A percentile compares a stretch with the other conserved stretches of the same genome.
Evolutionary conservation across 495 filamentous ascomycete species (phyloP).

Genomic region (Xylaria venustula): DNA sequence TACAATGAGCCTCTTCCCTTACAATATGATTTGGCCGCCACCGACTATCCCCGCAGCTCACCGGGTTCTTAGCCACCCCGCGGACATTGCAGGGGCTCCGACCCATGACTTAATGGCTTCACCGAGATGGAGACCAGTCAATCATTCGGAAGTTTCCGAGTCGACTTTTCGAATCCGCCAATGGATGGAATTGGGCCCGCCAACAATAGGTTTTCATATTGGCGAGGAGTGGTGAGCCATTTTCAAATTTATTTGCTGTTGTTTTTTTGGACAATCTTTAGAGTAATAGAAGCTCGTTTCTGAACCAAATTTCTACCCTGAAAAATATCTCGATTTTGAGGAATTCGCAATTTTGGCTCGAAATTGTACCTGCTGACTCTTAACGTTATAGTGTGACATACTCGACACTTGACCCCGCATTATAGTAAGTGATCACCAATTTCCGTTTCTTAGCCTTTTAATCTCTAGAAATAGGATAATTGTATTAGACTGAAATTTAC

Average conservation of each 20-base stretch:
- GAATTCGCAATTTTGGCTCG: too few species aligned
- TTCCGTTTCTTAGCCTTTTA: not conserved
- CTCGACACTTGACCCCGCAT: slow-evolving; percentile 65
- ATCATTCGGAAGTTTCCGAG: slow-evolving; percentile 56
- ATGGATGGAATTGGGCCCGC: slow-evolving; percentile 60
- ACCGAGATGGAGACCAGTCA: slow-evolving; percentile 40
- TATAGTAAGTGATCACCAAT: slow-evolving; percentile 51
- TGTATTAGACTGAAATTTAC: too few species aligned
- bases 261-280: too few species aligned
- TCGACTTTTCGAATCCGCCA: slow-evolving; percentile 68
- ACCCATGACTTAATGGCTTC: slow-evolving; percentile 33
- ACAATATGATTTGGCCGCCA: slow-evolving; percentile 71
- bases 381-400: slow-evolving; percentile 59
- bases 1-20: slow-evolving; percentile 35
- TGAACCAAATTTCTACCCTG: too few species aligned
- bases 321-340: too few species aligned
- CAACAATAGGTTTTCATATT: slow-evolving; percentile 40
- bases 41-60: slow-evolving; percentile 60
- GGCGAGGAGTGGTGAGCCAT: slow-evolving; percentile 48
- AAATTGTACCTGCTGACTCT: too few species aligned
- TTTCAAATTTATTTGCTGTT: too few species aligned
- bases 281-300: too few species aligned
- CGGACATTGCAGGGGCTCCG: slow-evolving; percentile 39
- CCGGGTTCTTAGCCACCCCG: slow-evolving; percentile 40
- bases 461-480: too few species aligned